phyloP scores from a whole-genome alignment of 768 basidiomycete species.

The Russula virescens region DNA sequence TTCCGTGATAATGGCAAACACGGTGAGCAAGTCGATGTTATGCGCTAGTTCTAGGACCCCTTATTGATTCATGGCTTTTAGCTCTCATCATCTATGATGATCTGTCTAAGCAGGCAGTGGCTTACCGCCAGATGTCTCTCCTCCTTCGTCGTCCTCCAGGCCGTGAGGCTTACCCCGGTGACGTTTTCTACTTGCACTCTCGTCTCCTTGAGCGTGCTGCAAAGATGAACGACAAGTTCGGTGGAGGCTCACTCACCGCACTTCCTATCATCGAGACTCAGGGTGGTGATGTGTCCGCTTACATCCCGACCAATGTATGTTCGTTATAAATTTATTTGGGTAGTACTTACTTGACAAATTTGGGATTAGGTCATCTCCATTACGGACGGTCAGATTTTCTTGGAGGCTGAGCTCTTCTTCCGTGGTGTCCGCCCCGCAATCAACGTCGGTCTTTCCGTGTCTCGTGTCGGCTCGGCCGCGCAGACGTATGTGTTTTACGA shows the following conservation, averaged over 20 bases:
- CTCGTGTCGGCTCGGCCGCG: slow-evolving; percentile 99
- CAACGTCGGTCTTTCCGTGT: slow-evolving; percentile 99
- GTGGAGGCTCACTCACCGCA: slow-evolving; percentile 97
- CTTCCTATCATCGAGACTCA: slow-evolving; percentile 99
- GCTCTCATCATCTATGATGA: slow-evolving; percentile 99
- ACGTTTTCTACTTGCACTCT: slow-evolving; percentile 99
- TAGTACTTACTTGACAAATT: slow-evolving; percentile 8
- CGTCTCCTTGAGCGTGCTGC: slow-evolving; percentile 99
- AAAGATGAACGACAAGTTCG: slow-evolving; percentile 99
- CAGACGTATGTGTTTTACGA: slow-evolving; percentile 74
- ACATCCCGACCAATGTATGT: slow-evolving; percentile 89
- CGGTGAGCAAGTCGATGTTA: slow-evolving; percentile 48
- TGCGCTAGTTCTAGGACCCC: background rate
- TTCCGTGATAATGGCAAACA: slow-evolving; percentile 99
- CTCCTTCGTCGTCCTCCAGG: slow-evolving; percentile 99
- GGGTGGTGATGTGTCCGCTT: slow-evolving; percentile 99
- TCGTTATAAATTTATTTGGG: background rate
- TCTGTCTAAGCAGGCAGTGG: slow-evolving; percentile 99
- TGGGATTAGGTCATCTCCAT: slow-evolving; percentile 89
- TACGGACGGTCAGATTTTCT: slow-evolving; percentile 99
- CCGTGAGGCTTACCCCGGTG: slow-evolving; percentile 99
- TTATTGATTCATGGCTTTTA: slow-evolving; percentile 27
- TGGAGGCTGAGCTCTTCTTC: slow-evolving; percentile 99
- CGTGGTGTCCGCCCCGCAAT: slow-evolving; percentile 99
- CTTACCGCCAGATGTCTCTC: slow-evolving; percentile 99